Percentiles rank a stretch among this genome's conserved stretches.
Conservation (phyloP, 2,329 filamentous ascomycete genomes). For the Leptographium lundbergii region DNA sequence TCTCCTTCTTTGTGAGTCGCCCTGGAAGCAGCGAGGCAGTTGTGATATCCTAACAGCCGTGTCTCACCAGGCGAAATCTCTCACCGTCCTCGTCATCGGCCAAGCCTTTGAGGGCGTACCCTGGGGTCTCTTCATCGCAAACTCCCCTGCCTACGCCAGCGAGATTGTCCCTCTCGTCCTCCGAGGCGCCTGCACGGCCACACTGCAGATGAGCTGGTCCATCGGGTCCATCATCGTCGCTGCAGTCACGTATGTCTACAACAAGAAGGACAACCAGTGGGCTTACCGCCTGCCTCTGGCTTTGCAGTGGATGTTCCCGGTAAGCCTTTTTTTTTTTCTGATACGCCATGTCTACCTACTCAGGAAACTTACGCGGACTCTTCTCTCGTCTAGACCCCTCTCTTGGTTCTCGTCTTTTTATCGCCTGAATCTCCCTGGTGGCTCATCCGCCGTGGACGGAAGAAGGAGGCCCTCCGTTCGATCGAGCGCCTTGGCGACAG, state of each 20-base stretch:
- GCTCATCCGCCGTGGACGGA: conserved; percentile 38
- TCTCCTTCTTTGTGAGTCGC: conserved; percentile 31
- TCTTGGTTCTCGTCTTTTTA: conserved; percentile 35
- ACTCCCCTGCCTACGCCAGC: conserved; percentile 48
- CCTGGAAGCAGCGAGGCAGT: no score
- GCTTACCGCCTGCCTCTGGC: conserved; percentile 40
- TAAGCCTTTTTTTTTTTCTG: not conserved
- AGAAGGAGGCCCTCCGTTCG: conserved; percentile 29
- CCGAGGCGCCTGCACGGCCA: conserved; percentile 45
- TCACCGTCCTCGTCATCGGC: conserved; percentile 30
- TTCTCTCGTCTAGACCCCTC: conserved; percentile 16
- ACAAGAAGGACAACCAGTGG: conserved; percentile 18
- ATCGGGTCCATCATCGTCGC: conserved; percentile 49
- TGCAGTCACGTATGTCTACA: conserved; percentile 41
- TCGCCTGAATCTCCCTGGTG: conserved; percentile 43
- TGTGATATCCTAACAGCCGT: not conserved
- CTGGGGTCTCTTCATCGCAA: conserved; percentile 55
- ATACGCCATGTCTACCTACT: not conserved
- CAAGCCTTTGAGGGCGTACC: conserved; percentile 50
- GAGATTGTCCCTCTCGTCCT: conserved; percentile 49
- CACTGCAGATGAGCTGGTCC: conserved; percentile 55
- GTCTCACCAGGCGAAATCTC: not conserved
- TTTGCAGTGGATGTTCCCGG: conserved; percentile 46
- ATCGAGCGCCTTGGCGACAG: conserved; percentile 35
- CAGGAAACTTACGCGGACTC: not conserved